Conservation (phyloP, 768 basidiomycete genomes). For the Rhizopogon rudus region DNA sequence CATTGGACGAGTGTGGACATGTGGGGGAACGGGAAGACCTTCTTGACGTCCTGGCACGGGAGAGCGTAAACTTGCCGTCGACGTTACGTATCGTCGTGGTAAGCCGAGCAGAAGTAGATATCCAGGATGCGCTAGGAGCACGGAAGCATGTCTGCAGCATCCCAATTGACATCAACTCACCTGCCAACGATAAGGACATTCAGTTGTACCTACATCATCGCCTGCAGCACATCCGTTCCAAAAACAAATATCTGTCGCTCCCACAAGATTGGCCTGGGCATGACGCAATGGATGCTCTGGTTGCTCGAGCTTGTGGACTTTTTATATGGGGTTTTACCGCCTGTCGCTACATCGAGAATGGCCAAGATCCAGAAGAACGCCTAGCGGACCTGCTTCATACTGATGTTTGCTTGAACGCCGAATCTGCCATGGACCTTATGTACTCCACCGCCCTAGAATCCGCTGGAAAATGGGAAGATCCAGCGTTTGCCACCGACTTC, state of each 20-base stretch:
- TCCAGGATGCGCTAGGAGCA: conserved; percentile 11
- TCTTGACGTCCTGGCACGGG: conserved; percentile 21
- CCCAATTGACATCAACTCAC: conserved; percentile 23
- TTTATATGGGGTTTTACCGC: conserved; percentile 31
- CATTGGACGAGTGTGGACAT: conserved; percentile 29
- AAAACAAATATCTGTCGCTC: conserved; percentile 23
- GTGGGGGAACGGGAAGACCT: conserved; percentile 21
- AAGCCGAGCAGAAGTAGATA: conserved; percentile 28
- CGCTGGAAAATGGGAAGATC: conserved; percentile 25
- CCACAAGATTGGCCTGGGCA: conserved; percentile 26
- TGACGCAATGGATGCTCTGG: conserved; percentile 10
- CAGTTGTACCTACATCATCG: conserved; percentile 19
- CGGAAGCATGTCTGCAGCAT: conserved; percentile 9
- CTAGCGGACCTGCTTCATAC: conserved; percentile 17
- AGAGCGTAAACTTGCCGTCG: conserved; percentile 10
- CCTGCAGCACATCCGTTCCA: conserved; percentile 19
- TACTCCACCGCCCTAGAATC: conserved; percentile 27
- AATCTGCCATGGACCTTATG: conserved; percentile 23
- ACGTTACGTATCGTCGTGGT: conserved; percentile 28
- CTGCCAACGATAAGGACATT: conserved; percentile 20
- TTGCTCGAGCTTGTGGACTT: conserved; percentile 25
- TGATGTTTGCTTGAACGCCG: conserved; percentile 19
- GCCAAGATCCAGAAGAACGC: conserved; percentile 26
- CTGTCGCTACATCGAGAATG: conserved; percentile 25
- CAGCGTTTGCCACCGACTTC: conserved; percentile 23